Evolutionary conservation across 2,329 filamentous ascomycete species (phyloP).

Genomic region (Fusarium guadeloupense): DNA sequence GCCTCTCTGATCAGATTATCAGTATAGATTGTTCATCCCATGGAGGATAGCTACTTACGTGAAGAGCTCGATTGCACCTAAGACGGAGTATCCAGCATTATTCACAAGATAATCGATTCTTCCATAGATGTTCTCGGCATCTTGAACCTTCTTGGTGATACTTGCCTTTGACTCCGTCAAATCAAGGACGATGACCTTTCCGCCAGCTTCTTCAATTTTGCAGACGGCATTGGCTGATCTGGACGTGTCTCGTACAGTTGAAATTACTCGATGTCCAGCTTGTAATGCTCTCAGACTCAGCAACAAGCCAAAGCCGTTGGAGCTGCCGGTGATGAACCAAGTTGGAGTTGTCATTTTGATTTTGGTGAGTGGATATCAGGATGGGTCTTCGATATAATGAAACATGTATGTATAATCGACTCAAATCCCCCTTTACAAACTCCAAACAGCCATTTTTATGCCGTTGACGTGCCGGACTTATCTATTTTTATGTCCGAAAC

Average conservation of each 20-base stretch:
- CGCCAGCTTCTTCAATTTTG: constrained; percentile 37
- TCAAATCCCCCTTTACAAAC: no score
- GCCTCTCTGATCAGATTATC: constrained; percentile 41
- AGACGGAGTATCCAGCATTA: constrained; percentile 56
- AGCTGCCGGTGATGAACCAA: constrained; percentile 40
- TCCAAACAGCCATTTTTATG: constrained; percentile 12
- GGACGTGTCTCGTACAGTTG: constrained; percentile 26
- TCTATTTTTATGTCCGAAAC: constrained; percentile 5
- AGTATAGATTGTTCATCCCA: not conserved
- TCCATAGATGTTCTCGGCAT: constrained; percentile 41
- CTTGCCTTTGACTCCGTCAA: constrained; percentile 38
- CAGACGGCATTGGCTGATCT: constrained; percentile 29
- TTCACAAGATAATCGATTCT: constrained; percentile 62
- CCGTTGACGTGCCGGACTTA: constrained; percentile 17
- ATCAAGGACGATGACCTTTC: constrained; percentile 44
- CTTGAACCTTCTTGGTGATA: constrained; percentile 38
- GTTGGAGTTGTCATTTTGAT: constrained; percentile 34
- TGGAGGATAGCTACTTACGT: constrained; percentile 29
- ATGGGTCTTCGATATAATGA: not conserved
- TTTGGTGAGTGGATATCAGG: not conserved
- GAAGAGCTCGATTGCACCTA: constrained; percentile 39
- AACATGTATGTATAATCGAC: no score
- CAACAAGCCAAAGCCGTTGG: constrained; percentile 37
- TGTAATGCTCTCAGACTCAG: constrained; percentile 30
- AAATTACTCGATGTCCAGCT: constrained; percentile 33